Conservation (phyloP, 1,139 yeast genomes). For the Hyphopichia buzzinii region DNA sequence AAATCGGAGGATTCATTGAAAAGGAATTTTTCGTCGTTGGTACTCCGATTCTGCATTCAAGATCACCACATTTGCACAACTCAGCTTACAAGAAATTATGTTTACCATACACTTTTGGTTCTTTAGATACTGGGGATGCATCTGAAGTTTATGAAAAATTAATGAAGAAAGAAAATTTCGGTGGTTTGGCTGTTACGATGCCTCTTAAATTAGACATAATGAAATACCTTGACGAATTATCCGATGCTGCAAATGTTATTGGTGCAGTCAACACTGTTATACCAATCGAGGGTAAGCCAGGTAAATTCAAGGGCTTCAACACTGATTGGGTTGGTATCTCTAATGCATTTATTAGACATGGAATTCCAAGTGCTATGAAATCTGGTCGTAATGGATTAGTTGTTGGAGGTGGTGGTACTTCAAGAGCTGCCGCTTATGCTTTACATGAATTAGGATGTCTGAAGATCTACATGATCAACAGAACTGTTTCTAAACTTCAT, state of each 20-base stretch:
- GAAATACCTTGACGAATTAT: slow-evolving; percentile 58
- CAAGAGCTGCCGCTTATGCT: slow-evolving; percentile 93
- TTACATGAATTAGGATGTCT: slow-evolving; percentile 74
- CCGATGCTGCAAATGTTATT: slow-evolving; percentile 70
- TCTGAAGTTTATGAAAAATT: slow-evolving; percentile 44
- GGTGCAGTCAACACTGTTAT: slow-evolving; percentile 94
- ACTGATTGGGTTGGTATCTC: slow-evolving; percentile 95
- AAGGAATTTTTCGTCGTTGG: slow-evolving; percentile 80
- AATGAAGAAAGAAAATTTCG: slow-evolving; percentile 55
- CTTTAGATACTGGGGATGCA: slow-evolving; percentile 68
- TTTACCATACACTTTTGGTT: slow-evolving; percentile 70
- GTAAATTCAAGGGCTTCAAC: slow-evolving; percentile 74
- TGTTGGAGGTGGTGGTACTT: slow-evolving; percentile 97
- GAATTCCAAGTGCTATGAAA: slow-evolving; percentile 48
- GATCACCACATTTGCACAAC: slow-evolving; percentile 84
- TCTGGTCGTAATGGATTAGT: slow-evolving; percentile 58
- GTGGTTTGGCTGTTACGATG: slow-evolving; percentile 90
- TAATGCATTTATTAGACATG: slow-evolving; percentile 60
- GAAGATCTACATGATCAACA: slow-evolving; percentile 74
- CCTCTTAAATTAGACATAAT: slow-evolving; percentile 83
- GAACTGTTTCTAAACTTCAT: slow-evolving; percentile 67
- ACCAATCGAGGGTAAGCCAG: slow-evolving; percentile 46
- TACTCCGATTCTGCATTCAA: slow-evolving; percentile 77
- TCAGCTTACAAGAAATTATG: slow-evolving; percentile 71
- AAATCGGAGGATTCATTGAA: slow-evolving; percentile 58